These are phyloP conservation scores for Cetraspora pellucida DNA, from an alignment of 192 early-diverging fungal species.

Conservation along the genomic window DNA sequence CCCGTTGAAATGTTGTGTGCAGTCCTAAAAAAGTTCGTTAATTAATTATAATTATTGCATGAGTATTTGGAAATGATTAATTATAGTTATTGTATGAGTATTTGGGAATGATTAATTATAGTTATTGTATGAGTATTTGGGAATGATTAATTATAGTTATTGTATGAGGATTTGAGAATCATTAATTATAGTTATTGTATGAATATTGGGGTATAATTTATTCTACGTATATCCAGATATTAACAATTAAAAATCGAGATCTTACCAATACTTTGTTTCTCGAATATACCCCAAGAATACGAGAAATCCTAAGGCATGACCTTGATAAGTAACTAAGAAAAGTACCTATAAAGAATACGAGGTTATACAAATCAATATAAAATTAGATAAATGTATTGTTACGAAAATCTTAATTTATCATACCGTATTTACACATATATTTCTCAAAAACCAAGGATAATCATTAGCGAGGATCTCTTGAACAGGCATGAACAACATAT, in stretches of 20 bases:
- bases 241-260: neutral
- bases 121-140: neutral
- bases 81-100: neutral
- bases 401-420: neutral
- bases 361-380: too few species aligned
- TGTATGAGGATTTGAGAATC: neutral
- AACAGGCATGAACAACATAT: neutral
- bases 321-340: constrained; percentile 15
- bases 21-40: neutral
- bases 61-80: too few species aligned
- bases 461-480: neutral
- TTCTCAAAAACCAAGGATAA: neutral
- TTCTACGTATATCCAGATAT: neutral
- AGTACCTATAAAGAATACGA: neutral
- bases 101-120: neutral
- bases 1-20: neutral
- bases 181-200: neutral
- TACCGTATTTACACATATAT: neutral
- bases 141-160: neutral
- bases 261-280: neutral
- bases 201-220: neutral
- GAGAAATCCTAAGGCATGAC: constrained; percentile 27
- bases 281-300: constrained; percentile 27
- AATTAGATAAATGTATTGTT: too few species aligned
- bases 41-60: neutral